A percentile compares a stretch with the other conserved stretches of the same genome.
phyloP scores from a whole-genome alignment of 495 filamentous ascomycete species.

The Penicillium cataractarum region DNA sequence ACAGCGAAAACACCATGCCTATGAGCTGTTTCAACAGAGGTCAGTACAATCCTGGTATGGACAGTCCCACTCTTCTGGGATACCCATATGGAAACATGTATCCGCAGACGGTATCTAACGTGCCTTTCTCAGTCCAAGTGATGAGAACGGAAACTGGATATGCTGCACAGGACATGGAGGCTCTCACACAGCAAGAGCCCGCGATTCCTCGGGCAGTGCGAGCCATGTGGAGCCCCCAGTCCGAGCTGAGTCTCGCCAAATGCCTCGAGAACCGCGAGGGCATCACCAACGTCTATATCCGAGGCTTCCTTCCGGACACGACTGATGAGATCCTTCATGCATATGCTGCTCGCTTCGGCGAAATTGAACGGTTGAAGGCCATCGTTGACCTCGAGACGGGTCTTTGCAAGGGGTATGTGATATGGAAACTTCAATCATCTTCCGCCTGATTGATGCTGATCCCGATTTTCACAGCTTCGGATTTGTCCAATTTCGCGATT shows the following conservation, averaged over 20 bases:
- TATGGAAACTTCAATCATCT: neutral
- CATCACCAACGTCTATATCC: constrained; percentile 96
- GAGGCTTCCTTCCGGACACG: constrained; percentile 90
- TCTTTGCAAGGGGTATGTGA: constrained; percentile 86
- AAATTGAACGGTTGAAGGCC: constrained; percentile 90
- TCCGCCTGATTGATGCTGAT: constrained; percentile 9
- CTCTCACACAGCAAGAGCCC: constrained; percentile 72
- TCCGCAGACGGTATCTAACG: constrained; percentile 29
- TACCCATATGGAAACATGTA: constrained; percentile 30
- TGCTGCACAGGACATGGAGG: constrained; percentile 67
- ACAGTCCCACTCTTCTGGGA: constrained; percentile 26
- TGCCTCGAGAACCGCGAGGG: constrained; percentile 86
- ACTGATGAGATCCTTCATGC: constrained; percentile 84
- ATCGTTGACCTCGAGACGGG: constrained; percentile 93
- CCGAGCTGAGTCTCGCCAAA: constrained; percentile 80
- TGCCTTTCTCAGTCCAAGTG: constrained; percentile 43
- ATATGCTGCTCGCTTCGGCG: constrained; percentile 86
- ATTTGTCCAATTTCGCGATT: constrained; percentile 89
- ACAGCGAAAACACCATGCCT: constrained; percentile 18
- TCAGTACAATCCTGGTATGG: constrained; percentile 20
- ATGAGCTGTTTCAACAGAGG: constrained; percentile 34
- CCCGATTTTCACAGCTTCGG: constrained; percentile 68
- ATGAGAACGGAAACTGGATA: constrained; percentile 55
- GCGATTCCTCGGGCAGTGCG: constrained; percentile 88
- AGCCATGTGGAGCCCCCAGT: constrained; percentile 74